Base-by-base conservation (phyloP, 2,329 filamentous ascomycete genomes). In the Alternaria conjuncta region DNA sequence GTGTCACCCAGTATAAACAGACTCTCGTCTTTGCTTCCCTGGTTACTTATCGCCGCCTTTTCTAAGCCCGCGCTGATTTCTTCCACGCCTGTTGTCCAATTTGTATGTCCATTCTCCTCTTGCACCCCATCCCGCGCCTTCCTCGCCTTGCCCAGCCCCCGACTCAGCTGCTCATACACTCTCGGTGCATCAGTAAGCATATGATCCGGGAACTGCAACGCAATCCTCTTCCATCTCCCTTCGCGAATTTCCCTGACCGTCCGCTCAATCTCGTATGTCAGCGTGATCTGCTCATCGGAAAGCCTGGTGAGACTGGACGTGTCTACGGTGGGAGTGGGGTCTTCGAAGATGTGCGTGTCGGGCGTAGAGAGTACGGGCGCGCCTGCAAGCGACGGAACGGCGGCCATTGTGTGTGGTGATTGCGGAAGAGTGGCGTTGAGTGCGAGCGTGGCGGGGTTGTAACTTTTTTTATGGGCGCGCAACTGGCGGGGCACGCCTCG, bases 1-100 rank as follows among this genome's bases (percentile, higher is more conserved):
- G 96, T 98, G 79, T 99, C 96, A 30, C 91, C 96, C 18, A 99
- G 84, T 64, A 99, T 94, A 72, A 92, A 97, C 56, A 98, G 84
- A 65, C 85, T 81, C 58, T 82, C 80, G 3, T 80, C 70, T 2
- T 3, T 25, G 10, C 65, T 60, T n/a, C 59, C 56, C 5, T 68
- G 54, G 15, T 72, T 60, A 9, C 55, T 53, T 46, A 74, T 61
- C 1, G 60, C 59, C 3, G 63, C 61, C 2, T 63, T 56, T 23
- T 69, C 65, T 55, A 76, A 32, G 36, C 68, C 57, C 32, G 60
- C 46, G 41, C 60, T 67, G 20, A 76, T 36, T 4, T 69, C 69
- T 15, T 71, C 69, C 30, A 67, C 71, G 6, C 20, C 57, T 4
- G 21, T 53, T 13, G 49, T 56, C 30, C 46, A 67, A 53, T 58